These are phyloP conservation scores for Pseudofabraea citricarpa DNA, from an alignment of 2,329 filamentous ascomycete genomes.

Conservation along the genomic window DNA sequence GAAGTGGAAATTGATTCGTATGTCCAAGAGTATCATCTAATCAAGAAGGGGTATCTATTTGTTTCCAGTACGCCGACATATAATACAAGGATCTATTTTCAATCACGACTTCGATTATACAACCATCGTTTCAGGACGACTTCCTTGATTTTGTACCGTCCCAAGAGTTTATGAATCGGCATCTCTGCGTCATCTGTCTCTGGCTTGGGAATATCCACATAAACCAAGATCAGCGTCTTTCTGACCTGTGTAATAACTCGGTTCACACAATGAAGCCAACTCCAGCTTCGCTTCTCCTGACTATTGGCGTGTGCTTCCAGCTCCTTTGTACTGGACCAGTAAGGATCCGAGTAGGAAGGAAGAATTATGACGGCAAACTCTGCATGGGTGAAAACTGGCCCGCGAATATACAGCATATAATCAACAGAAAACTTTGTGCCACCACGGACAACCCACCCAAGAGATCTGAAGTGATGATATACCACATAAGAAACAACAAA, in stretches of 20 bases:
- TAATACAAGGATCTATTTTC: too few relatives aligned
- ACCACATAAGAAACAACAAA: constrained; percentile 85
- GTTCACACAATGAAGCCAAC: constrained; percentile 84
- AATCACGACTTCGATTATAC: constrained; percentile 63
- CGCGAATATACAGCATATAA: constrained; percentile 89
- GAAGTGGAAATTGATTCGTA: too few relatives aligned
- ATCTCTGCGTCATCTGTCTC: constrained; percentile 37
- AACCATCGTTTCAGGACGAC: constrained; percentile 80
- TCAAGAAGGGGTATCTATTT: too few relatives aligned
- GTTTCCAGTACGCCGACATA: too few relatives aligned
- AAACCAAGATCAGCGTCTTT: constrained; percentile 85
- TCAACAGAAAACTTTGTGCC: constrained; percentile 95
- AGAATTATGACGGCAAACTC: constrained; percentile 86
- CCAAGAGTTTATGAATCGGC: constrained; percentile 60
- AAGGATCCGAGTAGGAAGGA: constrained; percentile 70
- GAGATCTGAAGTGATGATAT: constrained; percentile 92
- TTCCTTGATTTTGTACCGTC: constrained; percentile 72
- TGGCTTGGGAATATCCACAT: constrained; percentile 83
- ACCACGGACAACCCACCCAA: constrained; percentile 89
- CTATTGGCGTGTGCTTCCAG: constrained; percentile 46
- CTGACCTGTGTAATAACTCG: constrained; percentile 84
- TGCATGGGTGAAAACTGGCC: constrained; percentile 90
- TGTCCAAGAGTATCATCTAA: too few relatives aligned
- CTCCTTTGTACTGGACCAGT: constrained; percentile 56
- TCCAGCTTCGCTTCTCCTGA: constrained; percentile 57